Evolutionary conservation across 1,284 basidiomycete species (phyloP).

Genomic region (Microbotryomycetes sp.): DNA sequence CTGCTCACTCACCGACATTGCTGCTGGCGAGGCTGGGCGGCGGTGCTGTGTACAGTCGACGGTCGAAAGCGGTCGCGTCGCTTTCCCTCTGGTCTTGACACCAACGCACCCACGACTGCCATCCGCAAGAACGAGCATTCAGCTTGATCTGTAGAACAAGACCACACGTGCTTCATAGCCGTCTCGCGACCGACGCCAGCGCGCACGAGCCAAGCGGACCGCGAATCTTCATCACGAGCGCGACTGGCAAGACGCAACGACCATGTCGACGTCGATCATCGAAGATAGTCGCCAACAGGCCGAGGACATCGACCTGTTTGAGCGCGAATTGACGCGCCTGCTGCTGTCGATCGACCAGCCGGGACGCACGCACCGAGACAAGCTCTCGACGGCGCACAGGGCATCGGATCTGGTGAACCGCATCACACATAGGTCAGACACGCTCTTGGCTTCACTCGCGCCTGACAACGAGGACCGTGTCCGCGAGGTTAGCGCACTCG

Average conservation of each 20-base stretch:
- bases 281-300: slow-evolving; percentile 89
- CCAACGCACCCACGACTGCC: too few relatives aligned
- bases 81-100: too few relatives aligned
- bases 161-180: too few relatives aligned
- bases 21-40: too few relatives aligned
- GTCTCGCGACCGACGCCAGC: too few relatives aligned
- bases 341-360: slow-evolving; percentile 37
- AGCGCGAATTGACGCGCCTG: slow-evolving; percentile 49
- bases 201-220: too few relatives aligned
- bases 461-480: slow-evolving; percentile 42
- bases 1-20: too few relatives aligned
- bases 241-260: neutral
- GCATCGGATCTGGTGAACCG: slow-evolving; percentile 40
- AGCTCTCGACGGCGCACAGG: slow-evolving; percentile 33
- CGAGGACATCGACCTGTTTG: slow-evolving; percentile 89
- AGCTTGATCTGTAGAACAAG: too few relatives aligned
- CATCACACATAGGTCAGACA: slow-evolving; percentile 48
- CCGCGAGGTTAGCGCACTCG: slow-evolving; percentile 46
- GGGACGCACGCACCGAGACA: slow-evolving; percentile 23
- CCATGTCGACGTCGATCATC: slow-evolving; percentile 70
- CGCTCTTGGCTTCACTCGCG: slow-evolving; percentile 40
- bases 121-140: too few relatives aligned
- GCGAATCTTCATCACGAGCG: neutral
- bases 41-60: too few relatives aligned
- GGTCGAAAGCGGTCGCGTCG: too few relatives aligned